Evolutionary conservation across 352 stramenopile species (phyloP).

Genomic region (Blastocystis sp.): DNA sequence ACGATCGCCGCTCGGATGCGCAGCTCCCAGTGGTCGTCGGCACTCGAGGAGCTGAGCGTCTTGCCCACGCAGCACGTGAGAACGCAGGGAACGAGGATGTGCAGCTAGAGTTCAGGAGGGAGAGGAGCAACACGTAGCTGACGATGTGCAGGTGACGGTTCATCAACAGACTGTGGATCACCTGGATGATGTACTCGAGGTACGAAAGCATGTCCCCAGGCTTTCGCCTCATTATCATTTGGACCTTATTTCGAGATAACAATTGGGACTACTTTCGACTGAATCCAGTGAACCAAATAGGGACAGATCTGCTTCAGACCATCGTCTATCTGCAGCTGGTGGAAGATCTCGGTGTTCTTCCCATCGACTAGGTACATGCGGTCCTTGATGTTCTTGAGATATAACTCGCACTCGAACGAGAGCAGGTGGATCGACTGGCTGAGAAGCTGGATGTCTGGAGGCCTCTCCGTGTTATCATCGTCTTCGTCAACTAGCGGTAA

Average conservation of each 20-base stretch:
- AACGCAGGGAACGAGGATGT: slow-evolving; percentile 21
- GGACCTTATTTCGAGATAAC: neutral
- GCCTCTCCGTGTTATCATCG: neutral
- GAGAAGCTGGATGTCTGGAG: neutral
- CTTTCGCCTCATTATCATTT: neutral
- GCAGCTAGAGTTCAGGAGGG: neutral
- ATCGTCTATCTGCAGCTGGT: slow-evolving; percentile 39
- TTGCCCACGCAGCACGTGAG: neutral
- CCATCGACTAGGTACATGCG: neutral
- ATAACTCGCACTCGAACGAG: slow-evolving; percentile 41
- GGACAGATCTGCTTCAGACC: slow-evolving; percentile 31
- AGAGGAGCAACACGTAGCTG: neutral
- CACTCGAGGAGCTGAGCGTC: neutral
- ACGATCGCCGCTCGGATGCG: neutral
- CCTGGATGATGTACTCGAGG: slow-evolving; percentile 14
- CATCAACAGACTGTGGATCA: slow-evolving; percentile 17
- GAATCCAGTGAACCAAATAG: slow-evolving; percentile 47
- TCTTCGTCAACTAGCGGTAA: neutral
- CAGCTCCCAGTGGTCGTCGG: slow-evolving; percentile 13
- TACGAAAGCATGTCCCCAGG: neutral
- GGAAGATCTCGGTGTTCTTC: neutral
- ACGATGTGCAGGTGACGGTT: slow-evolving; percentile 2
- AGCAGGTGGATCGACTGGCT: neutral
- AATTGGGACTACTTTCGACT: neutral
- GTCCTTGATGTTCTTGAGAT: slow-evolving; percentile 31